Conservation (phyloP, 2,329 filamentous ascomycete species). For the Lomentospora prolificans region DNA sequence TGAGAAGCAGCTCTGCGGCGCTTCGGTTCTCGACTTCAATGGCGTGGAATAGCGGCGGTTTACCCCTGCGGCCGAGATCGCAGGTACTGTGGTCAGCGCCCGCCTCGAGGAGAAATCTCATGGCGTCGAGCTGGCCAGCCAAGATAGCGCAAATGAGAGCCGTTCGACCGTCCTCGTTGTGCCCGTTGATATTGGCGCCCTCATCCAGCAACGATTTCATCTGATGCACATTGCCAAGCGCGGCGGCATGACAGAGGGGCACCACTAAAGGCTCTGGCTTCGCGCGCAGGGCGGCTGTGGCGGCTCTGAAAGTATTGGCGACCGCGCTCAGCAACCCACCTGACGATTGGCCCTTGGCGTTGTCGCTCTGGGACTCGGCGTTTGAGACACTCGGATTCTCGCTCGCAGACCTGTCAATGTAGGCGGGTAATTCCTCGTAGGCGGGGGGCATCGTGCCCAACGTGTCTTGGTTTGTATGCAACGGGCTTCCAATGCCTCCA, state of each 20-base stretch:
- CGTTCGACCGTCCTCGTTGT: constrained; percentile 24
- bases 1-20: constrained; percentile 18
- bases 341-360: background rate
- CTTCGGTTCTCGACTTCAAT: constrained; percentile 18
- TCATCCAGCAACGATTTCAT: constrained; percentile 22
- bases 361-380: too few species aligned
- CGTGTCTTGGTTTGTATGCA: background rate
- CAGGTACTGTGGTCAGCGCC: constrained; percentile 20
- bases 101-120: constrained; percentile 21
- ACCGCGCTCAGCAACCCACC: background rate
- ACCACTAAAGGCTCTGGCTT: constrained; percentile 28
- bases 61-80: constrained; percentile 14
- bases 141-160: constrained; percentile 25
- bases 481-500: background rate
- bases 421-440: background rate
- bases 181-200: constrained; percentile 25
- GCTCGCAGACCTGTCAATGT: background rate
- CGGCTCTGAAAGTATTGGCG: constrained; percentile 26
- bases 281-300: constrained; percentile 20
- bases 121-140: constrained; percentile 20
- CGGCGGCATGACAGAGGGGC: constrained; percentile 25
- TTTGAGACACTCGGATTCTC: too few species aligned
- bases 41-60: constrained; percentile 24
- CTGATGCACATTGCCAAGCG: constrained; percentile 22
- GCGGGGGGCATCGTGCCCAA: background rate